A percentile compares a stretch with the other conserved stretches of the same genome.
Evolutionary conservation across 768 basidiomycete genomes (phyloP).

Genomic region (Phanerochaete sordida): DNA sequence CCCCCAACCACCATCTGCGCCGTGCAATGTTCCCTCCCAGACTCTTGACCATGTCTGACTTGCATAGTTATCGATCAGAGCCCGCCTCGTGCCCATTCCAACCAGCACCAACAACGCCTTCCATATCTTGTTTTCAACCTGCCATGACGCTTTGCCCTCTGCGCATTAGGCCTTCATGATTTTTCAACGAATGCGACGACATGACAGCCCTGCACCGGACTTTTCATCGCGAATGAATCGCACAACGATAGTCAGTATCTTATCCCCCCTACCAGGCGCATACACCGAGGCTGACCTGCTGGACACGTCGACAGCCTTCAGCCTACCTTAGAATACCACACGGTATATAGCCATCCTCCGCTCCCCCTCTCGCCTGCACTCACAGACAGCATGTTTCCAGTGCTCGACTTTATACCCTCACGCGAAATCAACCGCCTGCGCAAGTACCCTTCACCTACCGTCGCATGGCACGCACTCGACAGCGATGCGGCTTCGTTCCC

Average conservation of each 20-base stretch:
- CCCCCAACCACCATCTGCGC: neutral
- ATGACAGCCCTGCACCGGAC: neutral
- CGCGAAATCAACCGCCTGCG: slow-evolving; percentile 2
- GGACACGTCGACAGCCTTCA: neutral
- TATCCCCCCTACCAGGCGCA: neutral
- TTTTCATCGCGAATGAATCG: neutral
- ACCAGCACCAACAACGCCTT: neutral
- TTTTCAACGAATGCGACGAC: neutral
- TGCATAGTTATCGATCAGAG: neutral
- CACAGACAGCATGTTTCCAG: slow-evolving; percentile 5
- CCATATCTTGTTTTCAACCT: neutral
- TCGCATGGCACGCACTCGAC: slow-evolving; percentile 8
- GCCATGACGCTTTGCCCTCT: neutral
- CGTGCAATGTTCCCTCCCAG: neutral
- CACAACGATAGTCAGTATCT: neutral
- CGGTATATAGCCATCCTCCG: slow-evolving; percentile 2
- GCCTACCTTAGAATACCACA: slow-evolving; percentile 2
- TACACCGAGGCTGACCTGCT: neutral
- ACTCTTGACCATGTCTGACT: neutral
- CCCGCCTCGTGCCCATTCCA: neutral
- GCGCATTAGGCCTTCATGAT: neutral
- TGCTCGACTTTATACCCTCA: neutral
- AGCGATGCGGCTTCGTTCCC: neutral
- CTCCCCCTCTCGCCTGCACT: neutral
- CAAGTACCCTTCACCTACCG: neutral